phyloP scores from a whole-genome alignment of 75 land plant genomes.

The Azolla pinnata region DNA sequence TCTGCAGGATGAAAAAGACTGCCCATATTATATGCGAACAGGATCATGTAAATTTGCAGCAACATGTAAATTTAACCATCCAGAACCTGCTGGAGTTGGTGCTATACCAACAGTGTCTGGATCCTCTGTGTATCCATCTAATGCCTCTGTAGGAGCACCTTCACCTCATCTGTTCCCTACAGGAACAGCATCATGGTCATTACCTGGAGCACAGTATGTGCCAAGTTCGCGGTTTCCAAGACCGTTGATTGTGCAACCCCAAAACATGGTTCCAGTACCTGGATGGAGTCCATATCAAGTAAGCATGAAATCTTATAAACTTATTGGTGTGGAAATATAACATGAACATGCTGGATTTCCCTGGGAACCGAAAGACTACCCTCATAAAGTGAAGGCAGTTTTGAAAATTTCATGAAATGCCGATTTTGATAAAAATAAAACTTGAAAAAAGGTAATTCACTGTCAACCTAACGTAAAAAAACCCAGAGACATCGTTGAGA shows the following conservation, averaged over 20 bases:
- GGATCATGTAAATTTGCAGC: constrained; percentile 70
- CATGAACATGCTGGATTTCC: too few relatives aligned
- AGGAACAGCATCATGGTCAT: constrained; percentile 44
- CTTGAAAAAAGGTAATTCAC: too few relatives aligned
- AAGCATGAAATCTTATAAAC: constrained; percentile 12
- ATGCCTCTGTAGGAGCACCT: constrained; percentile 27
- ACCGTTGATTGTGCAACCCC: constrained; percentile 49
- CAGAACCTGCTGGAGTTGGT: constrained; percentile 46
- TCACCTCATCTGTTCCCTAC: constrained; percentile 25
- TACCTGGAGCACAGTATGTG: constrained; percentile 28
- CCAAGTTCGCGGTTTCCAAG: constrained; percentile 34
- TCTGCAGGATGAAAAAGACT: constrained; percentile 65
- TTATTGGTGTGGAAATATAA: too few relatives aligned
- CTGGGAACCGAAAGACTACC: too few relatives aligned
- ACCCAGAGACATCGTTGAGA: too few relatives aligned
- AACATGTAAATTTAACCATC: constrained; percentile 87
- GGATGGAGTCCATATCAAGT: constrained; percentile 72
- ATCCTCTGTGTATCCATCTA: constrained; percentile 27
- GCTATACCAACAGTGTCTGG: constrained; percentile 31
- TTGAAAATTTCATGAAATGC: too few relatives aligned
- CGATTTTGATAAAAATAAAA: too few relatives aligned
- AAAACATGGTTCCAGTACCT: constrained; percentile 70
- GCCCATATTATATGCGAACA: constrained; percentile 80
- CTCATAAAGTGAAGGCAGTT: too few relatives aligned
- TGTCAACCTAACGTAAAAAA: too few relatives aligned